Evolutionary conservation across 176 grass and related monocot genomes (phyloP).

Genomic region (Triticum turgidum): DNA sequence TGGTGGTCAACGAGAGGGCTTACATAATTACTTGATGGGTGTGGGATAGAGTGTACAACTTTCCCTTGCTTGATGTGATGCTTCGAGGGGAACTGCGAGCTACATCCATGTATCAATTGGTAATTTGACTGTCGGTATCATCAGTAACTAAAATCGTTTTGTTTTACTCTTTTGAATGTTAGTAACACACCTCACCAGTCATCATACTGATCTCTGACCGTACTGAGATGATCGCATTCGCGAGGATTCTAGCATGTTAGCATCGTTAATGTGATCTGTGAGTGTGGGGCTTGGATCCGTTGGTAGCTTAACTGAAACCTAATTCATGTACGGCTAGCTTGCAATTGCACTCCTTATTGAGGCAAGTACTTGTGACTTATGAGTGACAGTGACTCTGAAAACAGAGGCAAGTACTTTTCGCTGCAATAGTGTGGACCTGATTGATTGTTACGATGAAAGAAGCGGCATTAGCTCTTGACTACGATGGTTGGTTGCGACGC

Average conservation of each 20-base stretch:
- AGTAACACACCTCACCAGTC: not conserved
- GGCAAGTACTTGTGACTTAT: not conserved
- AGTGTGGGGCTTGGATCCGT: not conserved
- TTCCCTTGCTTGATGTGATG: not conserved
- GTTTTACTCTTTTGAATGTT: not conserved
- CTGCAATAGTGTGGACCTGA: not conserved
- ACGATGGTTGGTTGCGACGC: constrained; percentile 1
- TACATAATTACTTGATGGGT: not conserved
- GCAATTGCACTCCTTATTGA: not conserved
- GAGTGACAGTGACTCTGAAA: constrained; percentile 7
- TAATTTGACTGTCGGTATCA: not conserved
- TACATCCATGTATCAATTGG: not conserved
- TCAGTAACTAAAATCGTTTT: not conserved
- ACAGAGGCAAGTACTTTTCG: too few relatives aligned
- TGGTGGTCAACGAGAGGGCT: not conserved
- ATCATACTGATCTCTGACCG: not conserved
- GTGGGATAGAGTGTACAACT: too few relatives aligned
- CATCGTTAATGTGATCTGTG: not conserved
- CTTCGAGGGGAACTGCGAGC: not conserved
- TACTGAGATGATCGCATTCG: not conserved
- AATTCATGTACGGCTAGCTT: not conserved
- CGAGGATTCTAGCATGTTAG: not conserved
- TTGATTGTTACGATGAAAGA: not conserved
- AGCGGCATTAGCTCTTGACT: constrained; percentile 7
- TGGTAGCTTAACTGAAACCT: not conserved